Percentiles rank a stretch among this genome's conserved stretches.
Evolutionary conservation across 2,329 filamentous ascomycete genomes (phyloP).

Genomic region (Laburnicola sp.): DNA sequence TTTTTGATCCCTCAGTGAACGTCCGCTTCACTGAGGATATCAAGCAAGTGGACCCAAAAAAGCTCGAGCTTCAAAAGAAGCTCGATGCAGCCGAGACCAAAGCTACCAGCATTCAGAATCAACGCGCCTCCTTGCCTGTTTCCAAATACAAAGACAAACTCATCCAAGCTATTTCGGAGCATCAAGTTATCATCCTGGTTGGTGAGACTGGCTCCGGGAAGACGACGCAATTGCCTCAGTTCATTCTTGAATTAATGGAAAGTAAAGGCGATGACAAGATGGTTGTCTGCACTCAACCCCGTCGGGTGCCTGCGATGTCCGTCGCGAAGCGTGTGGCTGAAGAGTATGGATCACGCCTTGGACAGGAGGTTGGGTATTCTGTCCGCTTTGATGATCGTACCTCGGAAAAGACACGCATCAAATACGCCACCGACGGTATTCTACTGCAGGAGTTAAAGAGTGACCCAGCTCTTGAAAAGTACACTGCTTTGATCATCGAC

Average conservation of each 20-base stretch:
- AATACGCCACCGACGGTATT: conserved; percentile 99
- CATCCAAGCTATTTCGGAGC: conserved; percentile 79
- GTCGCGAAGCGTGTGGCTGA: conserved; percentile 95
- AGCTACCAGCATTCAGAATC: conserved; percentile 83
- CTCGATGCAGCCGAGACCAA: conserved; percentile 88
- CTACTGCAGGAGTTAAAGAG: conserved; percentile 86
- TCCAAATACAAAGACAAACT: conserved; percentile 86
- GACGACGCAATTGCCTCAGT: conserved; percentile 93
- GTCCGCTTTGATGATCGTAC: conserved; percentile 95
- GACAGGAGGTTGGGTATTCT: conserved; percentile 89
- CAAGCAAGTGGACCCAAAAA: conserved; percentile 75
- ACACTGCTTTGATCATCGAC: conserved; percentile 92
- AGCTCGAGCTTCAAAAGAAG: conserved; percentile 75
- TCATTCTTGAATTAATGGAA: conserved; percentile 68
- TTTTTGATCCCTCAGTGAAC: conserved; percentile 86
- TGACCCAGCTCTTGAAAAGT: conserved; percentile 78
- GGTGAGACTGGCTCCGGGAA: conserved; percentile 96
- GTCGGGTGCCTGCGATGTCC: conserved; percentile 95
- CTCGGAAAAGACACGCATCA: conserved; percentile 84
- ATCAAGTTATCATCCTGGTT: conserved; percentile 88
- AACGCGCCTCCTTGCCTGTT: conserved; percentile 83
- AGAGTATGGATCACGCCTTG: conserved; percentile 86
- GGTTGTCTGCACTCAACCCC: conserved; percentile 90
- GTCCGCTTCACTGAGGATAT: conserved; percentile 82
- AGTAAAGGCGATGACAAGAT: conserved; percentile 62